These are phyloP conservation scores for Cladosporium phlei DNA, from an alignment of 2,329 filamentous ascomycete species.

Conservation along the genomic window DNA sequence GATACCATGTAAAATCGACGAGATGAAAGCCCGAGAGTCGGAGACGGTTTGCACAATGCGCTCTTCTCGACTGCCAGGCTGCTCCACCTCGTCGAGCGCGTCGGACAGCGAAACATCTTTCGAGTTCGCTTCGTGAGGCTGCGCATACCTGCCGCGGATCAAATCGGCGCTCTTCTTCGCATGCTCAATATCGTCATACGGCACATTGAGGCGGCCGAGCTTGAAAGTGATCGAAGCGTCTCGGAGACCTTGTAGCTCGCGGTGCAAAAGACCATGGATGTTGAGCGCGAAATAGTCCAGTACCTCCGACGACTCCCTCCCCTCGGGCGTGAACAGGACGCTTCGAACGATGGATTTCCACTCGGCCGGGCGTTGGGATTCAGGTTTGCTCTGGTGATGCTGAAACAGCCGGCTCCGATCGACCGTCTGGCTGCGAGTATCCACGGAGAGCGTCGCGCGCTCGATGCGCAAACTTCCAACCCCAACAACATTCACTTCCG, in stretches of 20 bases:
- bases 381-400: constrained; percentile 62
- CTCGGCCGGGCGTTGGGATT: constrained; percentile 72
- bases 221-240: constrained; percentile 90
- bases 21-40: constrained; percentile 87
- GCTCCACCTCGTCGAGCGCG: constrained; percentile 68
- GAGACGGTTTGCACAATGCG: constrained; percentile 76
- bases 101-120: constrained; percentile 62
- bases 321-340: constrained; percentile 81
- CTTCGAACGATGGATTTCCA: constrained; percentile 87
- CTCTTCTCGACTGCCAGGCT: constrained; percentile 62
- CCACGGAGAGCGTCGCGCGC: constrained; percentile 77
- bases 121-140: constrained; percentile 29
- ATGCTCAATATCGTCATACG: constrained; percentile 75
- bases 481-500: constrained; percentile 69
- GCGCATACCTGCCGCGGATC: constrained; percentile 38
- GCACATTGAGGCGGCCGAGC: constrained; percentile 81
- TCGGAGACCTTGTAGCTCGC: constrained; percentile 76
- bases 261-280: constrained; percentile 84
- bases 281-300: constrained; percentile 85
- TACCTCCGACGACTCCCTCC: constrained; percentile 77
- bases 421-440: constrained; percentile 86
- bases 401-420: constrained; percentile 86
- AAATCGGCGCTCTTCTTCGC: constrained; percentile 55
- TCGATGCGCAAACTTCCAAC: constrained; percentile 83
- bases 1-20: constrained; percentile 83